These are phyloP conservation scores for Saccharomyces pastorianus DNA, from an alignment of 1,139 yeast species.

Conservation along the genomic window DNA sequence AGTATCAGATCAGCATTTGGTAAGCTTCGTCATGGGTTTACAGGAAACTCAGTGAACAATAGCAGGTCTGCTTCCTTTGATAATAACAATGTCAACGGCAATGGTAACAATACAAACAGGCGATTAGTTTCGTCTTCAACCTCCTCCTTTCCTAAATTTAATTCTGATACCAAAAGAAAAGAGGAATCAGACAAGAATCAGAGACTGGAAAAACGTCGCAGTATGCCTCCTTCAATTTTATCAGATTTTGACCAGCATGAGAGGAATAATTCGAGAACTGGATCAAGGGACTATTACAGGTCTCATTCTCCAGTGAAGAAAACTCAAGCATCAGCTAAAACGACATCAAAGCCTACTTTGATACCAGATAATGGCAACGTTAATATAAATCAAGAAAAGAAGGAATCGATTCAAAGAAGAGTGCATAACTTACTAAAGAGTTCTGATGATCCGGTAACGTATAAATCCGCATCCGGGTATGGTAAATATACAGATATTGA, in stretches of 20 bases:
- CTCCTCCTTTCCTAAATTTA: neutral
- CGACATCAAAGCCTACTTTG: neutral
- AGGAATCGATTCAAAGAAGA: slow-evolving; percentile 44
- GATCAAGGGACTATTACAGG: slow-evolving; percentile 5
- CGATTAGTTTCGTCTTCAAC: neutral
- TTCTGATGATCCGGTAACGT: slow-evolving; percentile 33
- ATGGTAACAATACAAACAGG: neutral
- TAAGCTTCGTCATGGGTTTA: slow-evolving; percentile 16
- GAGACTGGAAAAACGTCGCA: neutral
- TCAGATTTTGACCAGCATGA: slow-evolving; percentile 9
- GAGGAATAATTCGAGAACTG: slow-evolving; percentile 1
- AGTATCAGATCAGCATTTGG: slow-evolving; percentile 26
- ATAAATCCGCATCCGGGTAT: slow-evolving; percentile 50
- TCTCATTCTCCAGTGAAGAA: slow-evolving; percentile 7
- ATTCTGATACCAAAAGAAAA: neutral
- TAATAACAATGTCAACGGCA: neutral
- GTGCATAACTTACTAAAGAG: slow-evolving; percentile 44
- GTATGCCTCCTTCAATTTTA: neutral
- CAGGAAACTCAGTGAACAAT: slow-evolving; percentile 6
- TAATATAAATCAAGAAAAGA: slow-evolving; percentile 11
- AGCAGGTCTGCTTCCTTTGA: slow-evolving; percentile 9
- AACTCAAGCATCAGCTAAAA: neutral
- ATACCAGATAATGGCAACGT: slow-evolving; percentile 2
- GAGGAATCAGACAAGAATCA: neutral
- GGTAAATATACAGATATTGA: slow-evolving; percentile 44